A percentile compares a stretch with the other conserved stretches of the same genome.
Conservation (phyloP, 139 green algal genomes). For the Chlamydomonas incerta region DNA sequence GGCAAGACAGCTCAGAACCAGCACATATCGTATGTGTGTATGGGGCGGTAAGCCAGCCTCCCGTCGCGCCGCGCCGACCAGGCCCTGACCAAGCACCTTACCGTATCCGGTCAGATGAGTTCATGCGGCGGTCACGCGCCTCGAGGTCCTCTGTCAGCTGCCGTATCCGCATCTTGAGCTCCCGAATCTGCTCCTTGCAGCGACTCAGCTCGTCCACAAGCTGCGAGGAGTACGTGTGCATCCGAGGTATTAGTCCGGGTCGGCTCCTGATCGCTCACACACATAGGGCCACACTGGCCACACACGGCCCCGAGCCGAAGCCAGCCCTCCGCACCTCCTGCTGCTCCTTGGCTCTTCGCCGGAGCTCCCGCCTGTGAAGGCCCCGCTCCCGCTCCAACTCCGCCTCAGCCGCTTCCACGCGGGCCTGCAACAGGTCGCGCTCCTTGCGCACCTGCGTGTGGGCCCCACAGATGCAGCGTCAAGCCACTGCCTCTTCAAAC, state of each 20-base stretch:
- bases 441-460: slow-evolving; percentile 72
- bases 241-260: too few species aligned
- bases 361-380: slow-evolving; percentile 75
- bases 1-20: too few species aligned
- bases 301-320: too few species aligned
- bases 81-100: too few species aligned
- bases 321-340: slow-evolving; percentile 62
- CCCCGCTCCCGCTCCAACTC: slow-evolving; percentile 76
- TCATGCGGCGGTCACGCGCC: slow-evolving; percentile 9
- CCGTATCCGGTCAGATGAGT: slow-evolving; percentile 31
- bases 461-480: background rate
- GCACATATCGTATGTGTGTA: too few species aligned
- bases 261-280: too few species aligned
- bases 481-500: too few species aligned
- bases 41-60: too few species aligned
- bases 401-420: slow-evolving; percentile 65
- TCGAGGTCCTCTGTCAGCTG: slow-evolving; percentile 73
- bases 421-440: slow-evolving; percentile 67
- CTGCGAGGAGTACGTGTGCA: slow-evolving; percentile 24
- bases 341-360: slow-evolving; percentile 67
- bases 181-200: slow-evolving; percentile 60
- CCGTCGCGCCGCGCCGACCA: too few species aligned
- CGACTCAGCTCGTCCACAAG: slow-evolving; percentile 43
- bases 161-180: slow-evolving; percentile 53
- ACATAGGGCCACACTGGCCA: too few species aligned